phyloP scores from a whole-genome alignment of 768 basidiomycete genomes.

The Trametes sanguinea region DNA sequence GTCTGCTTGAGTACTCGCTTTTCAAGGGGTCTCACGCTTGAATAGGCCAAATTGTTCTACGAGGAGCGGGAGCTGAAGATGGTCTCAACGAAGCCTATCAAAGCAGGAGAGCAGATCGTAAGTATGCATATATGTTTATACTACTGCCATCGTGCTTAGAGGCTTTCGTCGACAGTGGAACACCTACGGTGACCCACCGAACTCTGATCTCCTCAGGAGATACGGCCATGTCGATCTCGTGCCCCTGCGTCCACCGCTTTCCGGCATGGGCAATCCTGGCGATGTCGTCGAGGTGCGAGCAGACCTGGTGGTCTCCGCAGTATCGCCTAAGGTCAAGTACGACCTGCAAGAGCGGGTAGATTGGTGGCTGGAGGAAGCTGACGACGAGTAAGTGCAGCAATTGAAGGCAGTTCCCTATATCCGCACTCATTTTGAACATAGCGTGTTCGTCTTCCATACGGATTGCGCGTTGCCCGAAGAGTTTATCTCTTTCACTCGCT shows the following conservation, averaged over 20 bases:
- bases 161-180: slow-evolving; percentile 60
- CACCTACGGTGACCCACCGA: slow-evolving; percentile 92
- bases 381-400: slow-evolving; percentile 71
- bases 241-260: slow-evolving; percentile 43
- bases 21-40: neutral
- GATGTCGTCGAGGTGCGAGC: slow-evolving; percentile 80
- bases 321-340: slow-evolving; percentile 21
- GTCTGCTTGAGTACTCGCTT: slow-evolving; percentile 23
- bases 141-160: neutral
- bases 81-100: slow-evolving; percentile 76
- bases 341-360: slow-evolving; percentile 68
- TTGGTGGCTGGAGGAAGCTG: slow-evolving; percentile 91
- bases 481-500: slow-evolving; percentile 62
- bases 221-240: slow-evolving; percentile 92
- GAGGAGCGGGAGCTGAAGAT: slow-evolving; percentile 74
- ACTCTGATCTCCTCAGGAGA: slow-evolving; percentile 88
- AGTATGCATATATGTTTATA: slow-evolving; percentile 45
- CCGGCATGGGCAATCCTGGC: slow-evolving; percentile 66
- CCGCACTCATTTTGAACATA: slow-evolving; percentile 25
- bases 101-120: slow-evolving; percentile 85
- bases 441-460: slow-evolving; percentile 57
- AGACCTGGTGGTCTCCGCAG: slow-evolving; percentile 58
- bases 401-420: no score
- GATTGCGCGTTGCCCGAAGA: slow-evolving; percentile 54
- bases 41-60: slow-evolving; percentile 82